phyloP scores from a whole-genome alignment of 768 basidiomycete species.

The Scleroderma bovista region DNA sequence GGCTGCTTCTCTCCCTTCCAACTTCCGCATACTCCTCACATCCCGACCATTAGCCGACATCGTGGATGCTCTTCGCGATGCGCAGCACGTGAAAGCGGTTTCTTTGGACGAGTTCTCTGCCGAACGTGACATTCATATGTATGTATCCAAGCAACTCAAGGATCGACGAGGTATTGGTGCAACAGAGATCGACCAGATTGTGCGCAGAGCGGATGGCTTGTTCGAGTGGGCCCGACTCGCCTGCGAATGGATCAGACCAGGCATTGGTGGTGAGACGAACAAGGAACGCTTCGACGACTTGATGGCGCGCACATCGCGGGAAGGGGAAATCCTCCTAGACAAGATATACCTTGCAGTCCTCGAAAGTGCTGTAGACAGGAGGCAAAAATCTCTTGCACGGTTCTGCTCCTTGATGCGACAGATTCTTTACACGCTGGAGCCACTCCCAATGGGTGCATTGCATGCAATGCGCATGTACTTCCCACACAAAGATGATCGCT shows the following conservation, averaged over 20 bases:
- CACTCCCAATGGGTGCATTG: not conserved
- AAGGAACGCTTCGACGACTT: too few relatives aligned
- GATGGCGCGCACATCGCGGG: too few relatives aligned
- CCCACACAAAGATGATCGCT: too few relatives aligned
- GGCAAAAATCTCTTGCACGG: too few relatives aligned
- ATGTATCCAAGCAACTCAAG: not conserved
- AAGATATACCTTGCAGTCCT: too few relatives aligned
- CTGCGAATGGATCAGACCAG: too few relatives aligned
- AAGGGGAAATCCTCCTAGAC: too few relatives aligned
- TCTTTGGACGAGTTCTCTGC: not conserved
- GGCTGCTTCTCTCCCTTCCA: constrained; percentile 34
- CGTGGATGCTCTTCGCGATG: not conserved
- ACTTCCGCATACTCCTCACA: constrained; percentile 35
- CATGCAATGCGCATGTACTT: not conserved
- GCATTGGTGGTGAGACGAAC: too few relatives aligned
- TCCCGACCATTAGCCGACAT: constrained; percentile 27
- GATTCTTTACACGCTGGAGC: not conserved
- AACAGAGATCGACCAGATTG: not conserved
- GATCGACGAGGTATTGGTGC: not conserved
- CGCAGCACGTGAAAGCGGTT: not conserved
- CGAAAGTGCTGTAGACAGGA: too few relatives aligned
- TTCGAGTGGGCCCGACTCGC: constrained; percentile 19
- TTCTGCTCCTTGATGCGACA: too few relatives aligned
- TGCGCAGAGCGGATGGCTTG: constrained; percentile 8
- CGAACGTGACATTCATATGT: not conserved